Percentiles rank a stretch among this genome's conserved stretches.
Conservation (phyloP, 768 basidiomycete genomes). For the Dictyophora rubrovolvata region DNA sequence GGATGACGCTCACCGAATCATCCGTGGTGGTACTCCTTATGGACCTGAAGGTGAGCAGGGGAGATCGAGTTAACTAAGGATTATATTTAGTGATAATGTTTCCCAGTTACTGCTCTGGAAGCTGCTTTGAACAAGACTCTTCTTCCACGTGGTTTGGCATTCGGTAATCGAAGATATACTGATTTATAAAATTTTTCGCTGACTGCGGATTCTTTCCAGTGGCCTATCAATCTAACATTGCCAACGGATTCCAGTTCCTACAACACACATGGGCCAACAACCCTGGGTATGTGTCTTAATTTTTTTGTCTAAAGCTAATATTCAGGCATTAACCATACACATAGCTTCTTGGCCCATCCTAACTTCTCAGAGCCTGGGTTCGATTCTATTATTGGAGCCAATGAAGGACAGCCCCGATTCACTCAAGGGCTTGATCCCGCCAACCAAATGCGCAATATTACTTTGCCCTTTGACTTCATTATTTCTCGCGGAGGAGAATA, state of each 20-base stretch:
- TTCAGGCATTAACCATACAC: slow-evolving; percentile 16
- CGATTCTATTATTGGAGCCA: slow-evolving; percentile 36
- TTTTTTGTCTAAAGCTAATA: background rate
- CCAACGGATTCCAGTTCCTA: slow-evolving; percentile 25
- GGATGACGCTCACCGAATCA: slow-evolving; percentile 24
- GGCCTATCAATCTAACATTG: slow-evolving; percentile 23
- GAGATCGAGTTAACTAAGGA: background rate
- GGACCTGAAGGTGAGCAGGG: slow-evolving; percentile 31
- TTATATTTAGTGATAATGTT: background rate
- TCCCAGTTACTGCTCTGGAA: slow-evolving; percentile 28
- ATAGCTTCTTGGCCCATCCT: slow-evolving; percentile 21
- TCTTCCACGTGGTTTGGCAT: slow-evolving; percentile 39
- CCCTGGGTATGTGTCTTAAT: slow-evolving; percentile 5
- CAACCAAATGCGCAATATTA: background rate
- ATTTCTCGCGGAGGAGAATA: slow-evolving; percentile 42
- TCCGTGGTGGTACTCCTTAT: slow-evolving; percentile 41
- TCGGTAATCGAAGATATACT: slow-evolving; percentile 19
- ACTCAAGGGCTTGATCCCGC: background rate
- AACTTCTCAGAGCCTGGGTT: slow-evolving; percentile 25
- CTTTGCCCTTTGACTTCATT: slow-evolving; percentile 25
- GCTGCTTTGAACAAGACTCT: slow-evolving; percentile 25
- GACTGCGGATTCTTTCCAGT: slow-evolving; percentile 12
- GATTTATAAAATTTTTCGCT: background rate
- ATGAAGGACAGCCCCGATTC: background rate
- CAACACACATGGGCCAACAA: slow-evolving; percentile 15